These are phyloP conservation scores for Rhinocladiella mackenziei DNA, from an alignment of 2,329 filamentous ascomycete species.

Conservation along the genomic window DNA sequence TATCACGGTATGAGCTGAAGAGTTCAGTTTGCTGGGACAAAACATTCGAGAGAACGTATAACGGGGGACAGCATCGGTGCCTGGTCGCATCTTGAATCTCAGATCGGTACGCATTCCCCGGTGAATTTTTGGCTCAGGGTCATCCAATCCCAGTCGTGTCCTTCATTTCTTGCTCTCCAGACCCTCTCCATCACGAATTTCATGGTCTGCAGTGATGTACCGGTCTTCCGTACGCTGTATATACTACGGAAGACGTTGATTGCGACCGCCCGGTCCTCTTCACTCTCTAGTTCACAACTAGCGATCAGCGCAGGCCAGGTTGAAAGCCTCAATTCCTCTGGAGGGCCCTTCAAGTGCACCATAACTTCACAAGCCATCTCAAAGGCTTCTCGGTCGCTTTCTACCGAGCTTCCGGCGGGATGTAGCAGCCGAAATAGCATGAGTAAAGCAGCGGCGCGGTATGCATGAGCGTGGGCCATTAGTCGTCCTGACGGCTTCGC, in stretches of 20 bases:
- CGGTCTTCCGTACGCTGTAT: not conserved
- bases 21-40: no score
- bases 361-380: not conserved
- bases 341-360: not conserved
- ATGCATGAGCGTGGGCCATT: not conserved
- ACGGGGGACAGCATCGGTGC: no score
- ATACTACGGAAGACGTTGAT: not conserved
- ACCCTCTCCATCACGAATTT: conserved; percentile 1
- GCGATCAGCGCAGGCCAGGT: not conserved
- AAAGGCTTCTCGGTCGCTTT: not conserved
- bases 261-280: not conserved
- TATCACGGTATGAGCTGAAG: no score
- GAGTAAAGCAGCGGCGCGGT: not conserved
- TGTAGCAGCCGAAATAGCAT: not conserved
- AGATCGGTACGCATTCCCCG: conserved; percentile 1
- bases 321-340: not conserved
- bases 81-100: not conserved
- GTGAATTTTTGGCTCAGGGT: not conserved
- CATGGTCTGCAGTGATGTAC: not conserved
- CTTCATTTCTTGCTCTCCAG: conserved; percentile 1
- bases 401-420: not conserved
- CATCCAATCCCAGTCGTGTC: conserved; percentile 4
- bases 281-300: not conserved
- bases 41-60: no score
- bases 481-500: not conserved